Conservation (phyloP, 2,329 filamentous ascomycete species). For the Metarhizium rileyi region DNA sequence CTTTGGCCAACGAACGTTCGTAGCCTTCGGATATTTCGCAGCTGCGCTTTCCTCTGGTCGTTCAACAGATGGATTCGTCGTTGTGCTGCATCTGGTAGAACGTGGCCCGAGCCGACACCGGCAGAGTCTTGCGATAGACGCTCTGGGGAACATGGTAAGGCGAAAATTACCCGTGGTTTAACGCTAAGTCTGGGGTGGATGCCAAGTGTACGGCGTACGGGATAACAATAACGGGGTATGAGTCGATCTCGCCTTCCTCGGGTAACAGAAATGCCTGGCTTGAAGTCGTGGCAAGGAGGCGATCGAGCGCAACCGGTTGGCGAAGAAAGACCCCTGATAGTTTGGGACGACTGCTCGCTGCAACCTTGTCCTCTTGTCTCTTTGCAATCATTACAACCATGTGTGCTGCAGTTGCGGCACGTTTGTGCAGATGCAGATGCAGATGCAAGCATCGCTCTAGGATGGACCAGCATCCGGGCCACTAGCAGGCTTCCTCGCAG, state of each 20-base stretch:
- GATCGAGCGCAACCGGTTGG: too few species aligned
- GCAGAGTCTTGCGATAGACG: too few species aligned
- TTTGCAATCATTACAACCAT: background rate
- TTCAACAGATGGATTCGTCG: background rate
- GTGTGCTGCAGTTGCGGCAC: background rate
- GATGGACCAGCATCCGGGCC: background rate
- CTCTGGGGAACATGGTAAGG: background rate
- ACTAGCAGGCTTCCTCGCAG: background rate
- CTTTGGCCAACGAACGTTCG: background rate
- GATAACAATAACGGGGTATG: too few species aligned
- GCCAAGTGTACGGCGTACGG: too few species aligned
- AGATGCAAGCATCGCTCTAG: background rate
- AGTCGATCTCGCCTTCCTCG: too few species aligned
- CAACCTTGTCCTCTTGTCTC: background rate
- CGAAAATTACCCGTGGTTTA: too few species aligned
- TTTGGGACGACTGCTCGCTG: background rate
- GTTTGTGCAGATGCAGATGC: background rate
- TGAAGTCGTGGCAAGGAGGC: too few species aligned
- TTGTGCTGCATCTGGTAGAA: background rate
- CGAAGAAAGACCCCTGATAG: background rate
- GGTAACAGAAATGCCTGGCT: too few species aligned
- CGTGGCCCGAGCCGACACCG: slow-evolving; percentile 1
- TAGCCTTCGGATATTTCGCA: background rate
- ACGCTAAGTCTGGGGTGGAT: too few species aligned
- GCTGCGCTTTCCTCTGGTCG: background rate